Evolutionary conservation across 169 alveolate species (phyloP).

Genomic region (Plasmodium vivax): DNA sequence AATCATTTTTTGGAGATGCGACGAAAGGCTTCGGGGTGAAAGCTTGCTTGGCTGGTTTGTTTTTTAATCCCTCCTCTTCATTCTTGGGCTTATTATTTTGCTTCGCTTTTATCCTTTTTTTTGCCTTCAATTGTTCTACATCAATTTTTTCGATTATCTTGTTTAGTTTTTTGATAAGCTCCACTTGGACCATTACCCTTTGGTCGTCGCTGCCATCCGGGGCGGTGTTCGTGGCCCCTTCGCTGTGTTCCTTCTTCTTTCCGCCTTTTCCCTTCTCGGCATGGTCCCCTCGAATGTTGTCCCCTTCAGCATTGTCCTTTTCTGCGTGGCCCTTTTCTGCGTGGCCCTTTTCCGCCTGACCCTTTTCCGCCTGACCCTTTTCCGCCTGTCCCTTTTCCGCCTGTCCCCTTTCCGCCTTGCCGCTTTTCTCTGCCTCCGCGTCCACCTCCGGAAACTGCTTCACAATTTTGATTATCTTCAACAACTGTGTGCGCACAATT

Average conservation of each 20-base stretch:
- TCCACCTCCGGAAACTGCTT: conserved; percentile 47
- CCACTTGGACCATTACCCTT: background rate
- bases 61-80: conserved; percentile 2
- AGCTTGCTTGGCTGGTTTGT: conserved; percentile 6
- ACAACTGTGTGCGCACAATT: conserved; percentile 42
- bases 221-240: background rate
- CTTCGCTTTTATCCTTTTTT: conserved; percentile 23
- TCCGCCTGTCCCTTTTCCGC: no score
- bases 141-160: conserved; percentile 51
- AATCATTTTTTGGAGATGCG: background rate
- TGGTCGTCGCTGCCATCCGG: background rate
- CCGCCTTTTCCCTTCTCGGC: background rate
- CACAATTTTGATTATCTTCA: conserved; percentile 36
- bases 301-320: background rate
- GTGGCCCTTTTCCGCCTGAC: no score
- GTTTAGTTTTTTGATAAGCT: conserved; percentile 23
- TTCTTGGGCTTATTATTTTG: background rate
- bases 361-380: no score
- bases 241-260: background rate
- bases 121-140: conserved; percentile 31
- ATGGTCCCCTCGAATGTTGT: background rate
- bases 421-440: background rate
- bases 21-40: background rate
- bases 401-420: background rate
- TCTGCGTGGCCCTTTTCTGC: background rate